phyloP scores from a whole-genome alignment of 305 asterid species.

The Plantago rigida region DNA sequence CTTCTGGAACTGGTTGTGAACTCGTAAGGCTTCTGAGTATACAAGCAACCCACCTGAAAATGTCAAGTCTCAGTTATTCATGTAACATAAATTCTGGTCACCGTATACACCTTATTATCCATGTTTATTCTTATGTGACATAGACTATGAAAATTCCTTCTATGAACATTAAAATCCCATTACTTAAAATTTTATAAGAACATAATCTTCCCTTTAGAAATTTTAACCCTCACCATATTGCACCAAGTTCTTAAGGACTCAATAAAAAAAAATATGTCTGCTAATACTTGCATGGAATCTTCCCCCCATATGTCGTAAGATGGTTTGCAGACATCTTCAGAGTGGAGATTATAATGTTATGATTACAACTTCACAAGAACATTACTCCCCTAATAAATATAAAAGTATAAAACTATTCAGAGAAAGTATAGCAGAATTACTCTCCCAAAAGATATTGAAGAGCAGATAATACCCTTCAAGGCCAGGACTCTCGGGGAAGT shows the following conservation, averaged over 20 bases:
- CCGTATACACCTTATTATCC: neutral
- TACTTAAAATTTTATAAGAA: too few species aligned
- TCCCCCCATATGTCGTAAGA: too few species aligned
- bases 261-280: too few species aligned
- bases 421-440: neutral
- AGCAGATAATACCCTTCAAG: slow-evolving; percentile 52
- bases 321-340: too few species aligned
- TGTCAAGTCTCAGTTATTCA: neutral
- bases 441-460: neutral
- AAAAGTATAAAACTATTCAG: neutral
- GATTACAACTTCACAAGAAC: neutral
- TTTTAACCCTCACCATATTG: too few species aligned
- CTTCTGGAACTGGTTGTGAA: slow-evolving; percentile 39
- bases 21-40: slow-evolving; percentile 50
- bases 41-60: slow-evolving; percentile 55
- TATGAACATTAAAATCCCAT: too few species aligned
- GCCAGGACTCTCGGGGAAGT: slow-evolving; percentile 74
- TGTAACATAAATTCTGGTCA: slow-evolving; percentile 1
- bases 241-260: too few species aligned
- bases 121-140: neutral
- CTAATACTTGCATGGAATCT: too few species aligned
- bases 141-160: neutral
- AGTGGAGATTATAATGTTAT: too few species aligned
- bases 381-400: neutral
- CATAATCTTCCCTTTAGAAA: too few species aligned